Evolutionary conservation across 306 rosid genomes (phyloP), one percentile per base, ranked within the genome.

Genomic region (Dryas octopetala): DNA sequence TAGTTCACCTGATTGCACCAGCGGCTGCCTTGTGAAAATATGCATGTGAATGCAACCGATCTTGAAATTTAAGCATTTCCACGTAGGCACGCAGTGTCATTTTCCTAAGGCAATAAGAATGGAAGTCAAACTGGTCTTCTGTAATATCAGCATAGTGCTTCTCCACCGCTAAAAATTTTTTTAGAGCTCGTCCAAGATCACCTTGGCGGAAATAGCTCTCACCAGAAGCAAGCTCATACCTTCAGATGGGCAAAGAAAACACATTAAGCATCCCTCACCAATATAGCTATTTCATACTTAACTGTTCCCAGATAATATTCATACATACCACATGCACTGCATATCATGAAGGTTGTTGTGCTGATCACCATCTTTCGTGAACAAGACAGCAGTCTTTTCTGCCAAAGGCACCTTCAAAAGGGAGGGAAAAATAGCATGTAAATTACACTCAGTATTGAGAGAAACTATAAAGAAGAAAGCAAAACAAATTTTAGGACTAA

Each of bases 301-400:
- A 62, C 63, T 15, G 79, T 75, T 74, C 67, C 52, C 16, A 70
- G 66, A 69, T 45, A 80, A 52, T 46, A 59, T 49, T 70, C 74
- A 80, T 79, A 86, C 97, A 9, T 28, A 91, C 97, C 99, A 96
- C 98, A 96, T 96, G 98, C 99, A 96, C 87, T 96, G 99, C 99
- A 96, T 96, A 85, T 96, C 99, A 84, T 96, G 98, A 59, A 96
- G 97, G 80, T 96, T 96, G 85, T 89, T 96, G 84, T 96, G 96
- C 77, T 92, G 98, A 79, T 96, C 99, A 65, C 99, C 99, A 8
- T 96, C 99, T 86, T 96, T 96, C 6, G 99, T 96, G 87, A 96
- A 96, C 82, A 96, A 82, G 50, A 91, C 97, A 75, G 99, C 99
- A 81, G 97, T 96, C 89, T 88, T 92, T 81, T 92, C 99, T 1